Conservation (phyloP, 2,329 filamentous ascomycete species). For the Penicillium sp. region DNA sequence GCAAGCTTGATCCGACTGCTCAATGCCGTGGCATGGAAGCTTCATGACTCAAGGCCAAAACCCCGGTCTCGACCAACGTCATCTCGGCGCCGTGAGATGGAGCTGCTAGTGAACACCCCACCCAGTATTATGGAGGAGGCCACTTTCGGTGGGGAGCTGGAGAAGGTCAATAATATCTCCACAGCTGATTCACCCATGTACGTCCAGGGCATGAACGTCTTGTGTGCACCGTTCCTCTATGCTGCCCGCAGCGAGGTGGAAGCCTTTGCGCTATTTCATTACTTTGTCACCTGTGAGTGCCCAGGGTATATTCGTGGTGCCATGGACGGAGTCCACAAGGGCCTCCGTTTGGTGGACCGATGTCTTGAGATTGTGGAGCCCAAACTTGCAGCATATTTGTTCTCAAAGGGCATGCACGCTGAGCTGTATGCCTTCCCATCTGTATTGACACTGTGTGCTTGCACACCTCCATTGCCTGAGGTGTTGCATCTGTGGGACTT, state of each 20-base stretch:
- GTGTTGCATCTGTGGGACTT: slow-evolving; percentile 96
- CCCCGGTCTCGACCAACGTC: slow-evolving; percentile 40
- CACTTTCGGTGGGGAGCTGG: slow-evolving; percentile 47
- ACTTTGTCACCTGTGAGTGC: slow-evolving; percentile 79
- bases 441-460: slow-evolving; percentile 89
- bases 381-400: slow-evolving; percentile 78
- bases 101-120: slow-evolving; percentile 38
- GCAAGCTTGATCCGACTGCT: slow-evolving; percentile 90
- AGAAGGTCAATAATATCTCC: slow-evolving; percentile 16
- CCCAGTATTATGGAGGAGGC: slow-evolving; percentile 40
- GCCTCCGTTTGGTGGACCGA: slow-evolving; percentile 84
- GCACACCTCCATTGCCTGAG: slow-evolving; percentile 89
- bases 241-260: slow-evolving; percentile 91
- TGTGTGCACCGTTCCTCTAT: slow-evolving; percentile 93
- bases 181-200: slow-evolving; percentile 76
- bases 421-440: slow-evolving; percentile 96
- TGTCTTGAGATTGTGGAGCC: slow-evolving; percentile 88
- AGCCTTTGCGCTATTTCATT: slow-evolving; percentile 86
- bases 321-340: slow-evolving; percentile 95
- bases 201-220: slow-evolving; percentile 98
- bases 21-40: slow-evolving; percentile 90
- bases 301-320: slow-evolving; percentile 91
- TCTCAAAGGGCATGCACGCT: slow-evolving; percentile 80
- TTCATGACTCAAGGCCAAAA: slow-evolving; percentile 69
- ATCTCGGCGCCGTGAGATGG: slow-evolving; percentile 47